Evolutionary conservation across 1,284 basidiomycete species (phyloP).

Genomic region (Sphaerobolus stellatus): DNA sequence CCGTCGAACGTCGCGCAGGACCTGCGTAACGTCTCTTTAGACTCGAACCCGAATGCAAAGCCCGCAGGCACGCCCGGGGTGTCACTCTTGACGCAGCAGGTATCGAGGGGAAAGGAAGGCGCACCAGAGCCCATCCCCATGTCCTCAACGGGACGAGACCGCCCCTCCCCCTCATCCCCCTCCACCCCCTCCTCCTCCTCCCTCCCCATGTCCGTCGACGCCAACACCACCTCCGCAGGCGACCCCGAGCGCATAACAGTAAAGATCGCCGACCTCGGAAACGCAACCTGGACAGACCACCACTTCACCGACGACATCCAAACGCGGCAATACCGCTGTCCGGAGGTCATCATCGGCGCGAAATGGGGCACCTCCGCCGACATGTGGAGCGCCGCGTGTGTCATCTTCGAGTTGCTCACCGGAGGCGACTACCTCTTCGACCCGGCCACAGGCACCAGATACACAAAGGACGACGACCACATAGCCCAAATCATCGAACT

Average conservation of each 20-base stretch:
- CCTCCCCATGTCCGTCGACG: conserved; percentile 12
- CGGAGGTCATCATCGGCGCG: conserved; percentile 94
- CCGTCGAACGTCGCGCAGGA: conserved; percentile 38
- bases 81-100: conserved; percentile 13
- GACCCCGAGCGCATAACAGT: conserved; percentile 85
- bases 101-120: conserved; percentile 25
- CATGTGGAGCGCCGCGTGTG: conserved; percentile 94
- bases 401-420: conserved; percentile 91
- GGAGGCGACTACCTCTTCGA: conserved; percentile 92
- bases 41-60: conserved; percentile 29
- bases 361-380: conserved; percentile 94
- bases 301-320: conserved; percentile 97
- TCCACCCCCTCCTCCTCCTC: conserved; percentile 43
- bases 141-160: conserved; percentile 12
- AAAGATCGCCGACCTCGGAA: conserved; percentile 97
- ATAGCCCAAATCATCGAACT: conserved; percentile 98
- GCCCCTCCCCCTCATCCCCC: conserved; percentile 32
- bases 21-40: conserved; percentile 66
- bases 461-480: conserved; percentile 88
- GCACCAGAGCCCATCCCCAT: conserved; percentile 20
- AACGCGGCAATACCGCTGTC: conserved; percentile 95
- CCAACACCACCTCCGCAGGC: background rate
- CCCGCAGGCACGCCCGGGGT: conserved; percentile 33
- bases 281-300: conserved; percentile 87
- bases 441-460: conserved; percentile 70